Conservation (phyloP, 2,329 filamentous ascomycete genomes). For the Aspergillus luchuensis region DNA sequence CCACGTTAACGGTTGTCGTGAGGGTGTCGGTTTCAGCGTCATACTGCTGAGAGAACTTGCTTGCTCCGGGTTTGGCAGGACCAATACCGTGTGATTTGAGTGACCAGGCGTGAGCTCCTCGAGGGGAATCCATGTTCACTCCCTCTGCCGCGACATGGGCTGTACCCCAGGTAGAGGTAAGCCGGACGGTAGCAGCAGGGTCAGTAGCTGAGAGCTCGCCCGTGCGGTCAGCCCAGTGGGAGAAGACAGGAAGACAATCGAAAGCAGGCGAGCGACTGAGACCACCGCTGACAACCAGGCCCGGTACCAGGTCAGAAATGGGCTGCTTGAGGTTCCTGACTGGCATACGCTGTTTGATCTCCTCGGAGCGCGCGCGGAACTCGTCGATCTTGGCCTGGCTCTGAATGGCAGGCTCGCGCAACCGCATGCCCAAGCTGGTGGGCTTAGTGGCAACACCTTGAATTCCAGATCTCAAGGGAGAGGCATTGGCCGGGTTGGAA, state of each 20-base stretch:
- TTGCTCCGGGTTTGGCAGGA: not conserved
- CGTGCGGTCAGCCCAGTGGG: not conserved
- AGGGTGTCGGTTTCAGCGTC: not conserved
- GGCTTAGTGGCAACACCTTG: not conserved
- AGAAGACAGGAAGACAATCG: not conserved
- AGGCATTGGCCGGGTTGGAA: not conserved
- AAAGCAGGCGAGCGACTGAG: not conserved
- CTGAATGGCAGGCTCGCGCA: too few species aligned
- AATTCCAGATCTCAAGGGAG: not conserved
- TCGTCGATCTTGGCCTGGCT: not conserved
- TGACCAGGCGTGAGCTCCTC: not conserved
- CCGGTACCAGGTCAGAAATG: not conserved
- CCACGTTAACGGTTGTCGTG: not conserved
- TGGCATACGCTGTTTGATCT: not conserved
- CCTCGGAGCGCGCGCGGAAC: not conserved
- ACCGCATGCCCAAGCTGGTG: too few species aligned
- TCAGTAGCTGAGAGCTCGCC: not conserved
- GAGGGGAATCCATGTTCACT: not conserved
- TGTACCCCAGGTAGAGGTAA: not conserved
- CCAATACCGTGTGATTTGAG: not conserved
- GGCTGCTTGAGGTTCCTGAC: not conserved
- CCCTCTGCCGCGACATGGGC: not conserved
- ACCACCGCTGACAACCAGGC: not conserved
- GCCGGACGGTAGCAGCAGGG: not conserved
- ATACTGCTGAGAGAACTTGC: not conserved